These are phyloP conservation scores for Ampelomyces quisqualis DNA, from an alignment of 2,329 filamentous ascomycete species.

Conservation along the genomic window DNA sequence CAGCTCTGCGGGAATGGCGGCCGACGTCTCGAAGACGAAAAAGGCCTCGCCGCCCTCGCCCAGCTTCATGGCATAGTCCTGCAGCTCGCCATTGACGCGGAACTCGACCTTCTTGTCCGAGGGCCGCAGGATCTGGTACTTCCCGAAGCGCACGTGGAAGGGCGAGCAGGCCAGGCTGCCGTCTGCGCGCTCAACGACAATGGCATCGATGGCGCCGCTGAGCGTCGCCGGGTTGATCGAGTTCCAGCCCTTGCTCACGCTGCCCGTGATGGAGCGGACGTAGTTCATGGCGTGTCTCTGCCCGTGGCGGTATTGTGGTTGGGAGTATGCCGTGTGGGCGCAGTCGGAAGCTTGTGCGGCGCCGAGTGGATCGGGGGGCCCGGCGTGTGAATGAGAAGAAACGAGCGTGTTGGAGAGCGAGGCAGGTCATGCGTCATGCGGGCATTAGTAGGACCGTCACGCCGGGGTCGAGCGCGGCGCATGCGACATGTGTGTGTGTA, in stretches of 20 bases:
- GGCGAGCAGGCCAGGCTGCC: conserved; percentile 85
- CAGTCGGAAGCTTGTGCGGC: too few relatives aligned
- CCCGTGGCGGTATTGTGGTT: not conserved
- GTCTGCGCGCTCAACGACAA: conserved; percentile 95
- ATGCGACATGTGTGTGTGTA: too few relatives aligned
- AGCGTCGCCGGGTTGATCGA: conserved; percentile 97
- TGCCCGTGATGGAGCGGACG: conserved; percentile 91
- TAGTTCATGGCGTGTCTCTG: conserved; percentile 74
- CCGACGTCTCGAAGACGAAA: conserved; percentile 95
- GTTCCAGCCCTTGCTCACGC: conserved; percentile 98
- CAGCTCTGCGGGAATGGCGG: conserved; percentile 85
- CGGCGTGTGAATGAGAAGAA: not conserved
- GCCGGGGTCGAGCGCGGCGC: too few relatives aligned
- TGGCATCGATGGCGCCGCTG: conserved; percentile 97
- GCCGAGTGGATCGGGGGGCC: too few relatives aligned
- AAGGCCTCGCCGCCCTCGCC: conserved; percentile 97
- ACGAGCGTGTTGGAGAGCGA: not conserved
- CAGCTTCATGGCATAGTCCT: conserved; percentile 96
- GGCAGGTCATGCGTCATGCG: conserved; percentile 14
- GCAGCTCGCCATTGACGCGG: conserved; percentile 85
- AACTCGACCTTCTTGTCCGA: conserved; percentile 99
- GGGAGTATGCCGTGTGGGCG: not conserved
- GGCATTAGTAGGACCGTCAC: too few relatives aligned
- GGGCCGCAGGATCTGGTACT: conserved; percentile 91
- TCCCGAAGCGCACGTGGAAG: conserved; percentile 98